A percentile compares a stretch with the other conserved stretches of the same genome.
phyloP scores from a whole-genome alignment of 1,284 basidiomycete species.

The Moniliella sp. region DNA sequence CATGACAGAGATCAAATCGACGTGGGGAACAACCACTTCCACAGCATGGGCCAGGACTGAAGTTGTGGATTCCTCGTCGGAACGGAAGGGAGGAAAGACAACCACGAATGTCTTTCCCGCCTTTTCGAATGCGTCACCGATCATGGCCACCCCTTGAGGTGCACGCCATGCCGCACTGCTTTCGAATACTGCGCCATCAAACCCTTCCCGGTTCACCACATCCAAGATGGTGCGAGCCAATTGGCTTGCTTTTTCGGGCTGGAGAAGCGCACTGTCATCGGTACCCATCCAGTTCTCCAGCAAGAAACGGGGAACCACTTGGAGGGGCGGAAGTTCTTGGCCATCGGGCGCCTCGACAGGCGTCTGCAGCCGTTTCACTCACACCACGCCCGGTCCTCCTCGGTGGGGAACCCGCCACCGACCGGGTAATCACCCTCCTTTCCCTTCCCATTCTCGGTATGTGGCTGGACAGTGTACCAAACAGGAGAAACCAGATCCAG shows the following conservation, averaged over 20 bases:
- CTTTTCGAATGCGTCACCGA: not conserved
- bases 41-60: not conserved
- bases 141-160: not conserved
- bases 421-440: not conserved
- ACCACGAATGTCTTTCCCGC: not conserved
- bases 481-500: not conserved
- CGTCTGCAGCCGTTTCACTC: too few relatives aligned
- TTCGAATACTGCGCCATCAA: not conserved
- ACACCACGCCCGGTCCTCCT: not conserved
- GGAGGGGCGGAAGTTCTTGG: not conserved
- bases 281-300: not conserved
- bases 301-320: not conserved
- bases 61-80: not conserved
- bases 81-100: not conserved
- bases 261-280: not conserved
- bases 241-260: not conserved
- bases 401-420: not conserved
- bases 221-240: not conserved
- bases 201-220: not conserved
- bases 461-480: not conserved
- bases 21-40: not conserved
- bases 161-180: not conserved
- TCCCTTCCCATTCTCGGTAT: not conserved
- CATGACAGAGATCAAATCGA: not conserved
- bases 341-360: not conserved